Conservation (phyloP, 352 stramenopile species). For the Lagenidium giganteum region DNA sequence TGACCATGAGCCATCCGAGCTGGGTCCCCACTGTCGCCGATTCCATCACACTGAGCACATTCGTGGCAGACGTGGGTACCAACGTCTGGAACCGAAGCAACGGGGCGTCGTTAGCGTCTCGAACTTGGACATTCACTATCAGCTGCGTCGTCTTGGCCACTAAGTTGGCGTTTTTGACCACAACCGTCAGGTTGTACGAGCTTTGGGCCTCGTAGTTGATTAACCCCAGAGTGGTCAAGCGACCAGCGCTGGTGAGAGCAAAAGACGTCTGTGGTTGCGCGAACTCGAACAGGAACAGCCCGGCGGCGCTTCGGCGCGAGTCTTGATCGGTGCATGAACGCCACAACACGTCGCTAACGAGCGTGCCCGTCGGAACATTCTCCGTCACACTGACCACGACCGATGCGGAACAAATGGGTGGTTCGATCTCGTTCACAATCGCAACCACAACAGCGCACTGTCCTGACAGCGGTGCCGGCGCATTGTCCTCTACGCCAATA, state of each 20-base stretch:
- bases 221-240: constrained; percentile 4
- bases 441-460: constrained; percentile 26
- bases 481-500: constrained; percentile 42
- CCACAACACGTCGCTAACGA: constrained; percentile 27
- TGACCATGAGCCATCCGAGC: constrained; percentile 9
- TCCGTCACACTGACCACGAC: constrained; percentile 10
- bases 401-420: constrained; percentile 7
- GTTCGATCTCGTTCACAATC: constrained; percentile 45
- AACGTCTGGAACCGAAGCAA: constrained; percentile 15
- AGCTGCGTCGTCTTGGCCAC: constrained; percentile 19
- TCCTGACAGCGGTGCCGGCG: constrained; percentile 21
- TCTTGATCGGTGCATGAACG: constrained; percentile 43
- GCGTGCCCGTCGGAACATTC: constrained; percentile 15
- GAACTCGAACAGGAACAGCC: constrained; percentile 36
- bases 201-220: constrained; percentile 27
- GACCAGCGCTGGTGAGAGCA: constrained; percentile 16
- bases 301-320: constrained; percentile 11
- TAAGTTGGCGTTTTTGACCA: constrained; percentile 22
- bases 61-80: not conserved
- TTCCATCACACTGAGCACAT: constrained; percentile 6
- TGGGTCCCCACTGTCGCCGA: constrained; percentile 1
- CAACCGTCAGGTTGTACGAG: constrained; percentile 19
- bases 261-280: constrained; percentile 12
- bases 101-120: constrained; percentile 44
- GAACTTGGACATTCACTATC: constrained; percentile 16